Conservation (phyloP, 495 filamentous ascomycete species). For the Podospora pseudoanserina region DNA sequence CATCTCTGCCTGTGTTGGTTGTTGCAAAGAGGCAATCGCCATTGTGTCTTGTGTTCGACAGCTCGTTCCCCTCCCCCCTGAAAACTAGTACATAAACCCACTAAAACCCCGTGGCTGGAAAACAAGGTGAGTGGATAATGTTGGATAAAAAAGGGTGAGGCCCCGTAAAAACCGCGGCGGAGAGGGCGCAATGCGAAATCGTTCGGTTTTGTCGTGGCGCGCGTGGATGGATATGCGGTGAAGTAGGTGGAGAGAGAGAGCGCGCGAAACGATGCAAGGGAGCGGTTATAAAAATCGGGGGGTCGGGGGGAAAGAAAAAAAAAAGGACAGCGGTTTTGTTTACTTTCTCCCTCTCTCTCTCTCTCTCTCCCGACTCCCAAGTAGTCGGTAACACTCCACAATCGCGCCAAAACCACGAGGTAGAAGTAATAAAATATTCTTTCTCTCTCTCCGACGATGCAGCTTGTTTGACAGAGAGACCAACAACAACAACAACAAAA, state of each 20-base stretch:
- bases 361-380: not conserved
- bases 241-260: not conserved
- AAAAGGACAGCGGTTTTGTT: not conserved
- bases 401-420: not conserved
- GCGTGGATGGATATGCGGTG: not conserved
- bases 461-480: not conserved
- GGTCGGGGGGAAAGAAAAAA: not conserved
- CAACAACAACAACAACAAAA: not conserved
- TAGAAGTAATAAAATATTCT: not conserved
- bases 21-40: not conserved
- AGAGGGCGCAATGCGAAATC: not conserved
- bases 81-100: not conserved
- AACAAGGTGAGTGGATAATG: not conserved
- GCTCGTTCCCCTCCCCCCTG: not conserved
- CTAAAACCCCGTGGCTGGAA: not conserved
- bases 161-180: too few species aligned
- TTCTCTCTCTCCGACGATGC: too few species aligned
- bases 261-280: too few species aligned
- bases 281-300: not conserved
- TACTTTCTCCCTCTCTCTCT: not conserved
- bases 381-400: not conserved
- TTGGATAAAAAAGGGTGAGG: not conserved
- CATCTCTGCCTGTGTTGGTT: not conserved
- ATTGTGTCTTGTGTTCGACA: not conserved
- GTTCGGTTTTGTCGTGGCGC: not conserved